phyloP scores from a whole-genome alignment of 2,329 filamentous ascomycete genomes.

The Cladosporium sp. region DNA sequence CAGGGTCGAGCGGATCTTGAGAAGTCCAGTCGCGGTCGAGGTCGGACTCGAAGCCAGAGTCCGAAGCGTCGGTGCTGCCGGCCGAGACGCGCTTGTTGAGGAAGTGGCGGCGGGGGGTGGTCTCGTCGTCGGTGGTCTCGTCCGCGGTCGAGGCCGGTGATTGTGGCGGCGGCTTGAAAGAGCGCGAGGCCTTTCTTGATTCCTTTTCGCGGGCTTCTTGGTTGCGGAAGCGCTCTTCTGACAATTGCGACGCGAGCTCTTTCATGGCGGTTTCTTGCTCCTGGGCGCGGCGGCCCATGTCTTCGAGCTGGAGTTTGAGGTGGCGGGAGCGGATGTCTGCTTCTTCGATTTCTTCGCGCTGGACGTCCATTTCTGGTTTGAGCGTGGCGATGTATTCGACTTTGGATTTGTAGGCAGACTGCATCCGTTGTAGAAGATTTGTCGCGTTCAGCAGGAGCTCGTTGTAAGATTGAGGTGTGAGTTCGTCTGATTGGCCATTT shows the following conservation, averaged over 20 bases:
- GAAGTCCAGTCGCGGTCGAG: constrained; percentile 47
- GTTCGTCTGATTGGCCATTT: constrained; percentile 48
- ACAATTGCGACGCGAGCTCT: constrained; percentile 51
- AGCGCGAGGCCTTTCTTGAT: constrained; percentile 36
- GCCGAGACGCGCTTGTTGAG: constrained; percentile 30
- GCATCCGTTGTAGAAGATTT: constrained; percentile 54
- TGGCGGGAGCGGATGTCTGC: constrained; percentile 58
- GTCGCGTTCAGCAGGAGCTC: constrained; percentile 59
- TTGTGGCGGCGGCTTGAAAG: constrained; percentile 17
- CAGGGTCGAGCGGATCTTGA: constrained; percentile 23
- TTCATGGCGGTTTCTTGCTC: constrained; percentile 60
- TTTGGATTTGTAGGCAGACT: constrained; percentile 57
- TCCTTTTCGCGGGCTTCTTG: constrained; percentile 40
- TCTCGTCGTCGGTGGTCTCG: constrained; percentile 27
- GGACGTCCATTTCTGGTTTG: constrained; percentile 56
- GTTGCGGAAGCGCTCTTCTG: constrained; percentile 38
- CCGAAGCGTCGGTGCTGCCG: constrained; percentile 45
- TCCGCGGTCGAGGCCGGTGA: constrained; percentile 23
- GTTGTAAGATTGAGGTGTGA: constrained; percentile 56
- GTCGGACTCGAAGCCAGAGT: constrained; percentile 62
- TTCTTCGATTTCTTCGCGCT: constrained; percentile 63
- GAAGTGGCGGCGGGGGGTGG: constrained; percentile 5
- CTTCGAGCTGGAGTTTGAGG: constrained; percentile 61
- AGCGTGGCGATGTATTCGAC: constrained; percentile 52
- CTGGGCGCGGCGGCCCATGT: constrained; percentile 56